Conservation (phyloP, 345 rosid genomes). For the Eutrema japonicum region DNA sequence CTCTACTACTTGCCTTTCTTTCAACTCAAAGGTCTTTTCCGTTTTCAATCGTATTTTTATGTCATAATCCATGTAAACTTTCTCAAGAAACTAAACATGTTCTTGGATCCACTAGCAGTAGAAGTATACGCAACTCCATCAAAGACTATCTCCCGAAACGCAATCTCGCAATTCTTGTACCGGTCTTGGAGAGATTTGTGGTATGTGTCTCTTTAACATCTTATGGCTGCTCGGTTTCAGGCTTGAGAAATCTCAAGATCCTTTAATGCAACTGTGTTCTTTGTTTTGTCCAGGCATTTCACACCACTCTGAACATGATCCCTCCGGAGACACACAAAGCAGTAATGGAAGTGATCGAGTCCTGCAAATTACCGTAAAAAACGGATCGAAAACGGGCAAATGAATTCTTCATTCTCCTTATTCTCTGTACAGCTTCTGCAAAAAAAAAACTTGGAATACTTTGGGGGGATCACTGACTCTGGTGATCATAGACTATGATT, state of each 20-base stretch:
- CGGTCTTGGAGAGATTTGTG: constrained; percentile 98
- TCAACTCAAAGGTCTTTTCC: constrained; percentile 81
- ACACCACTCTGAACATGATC: constrained; percentile 86
- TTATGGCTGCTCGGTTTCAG: constrained; percentile 16
- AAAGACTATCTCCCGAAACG: constrained; percentile 77
- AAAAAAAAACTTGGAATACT: constrained; percentile 33
- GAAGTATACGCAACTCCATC: constrained; percentile 70
- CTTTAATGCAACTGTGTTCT: constrained; percentile 16
- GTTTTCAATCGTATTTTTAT: background rate
- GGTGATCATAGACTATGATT: constrained; percentile 19
- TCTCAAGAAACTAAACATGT: constrained; percentile 26
- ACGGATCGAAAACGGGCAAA: constrained; percentile 29
- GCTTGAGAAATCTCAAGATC: constrained; percentile 8
- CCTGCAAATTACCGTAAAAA: constrained; percentile 67
- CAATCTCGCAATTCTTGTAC: constrained; percentile 70
- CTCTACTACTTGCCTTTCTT: constrained; percentile 93
- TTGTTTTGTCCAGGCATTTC: constrained; percentile 68
- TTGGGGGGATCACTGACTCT: constrained; percentile 30
- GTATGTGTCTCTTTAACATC: constrained; percentile 54
- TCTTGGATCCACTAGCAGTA: constrained; percentile 55
- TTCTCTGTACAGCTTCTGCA: constrained; percentile 59
- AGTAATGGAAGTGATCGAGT: constrained; percentile 88
- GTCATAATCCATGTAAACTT: constrained; percentile 9
- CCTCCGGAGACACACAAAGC: constrained; percentile 91
- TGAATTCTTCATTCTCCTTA: constrained; percentile 30